phyloP scores from a whole-genome alignment of 2,329 filamentous ascomycete species.

The Fusarium torulosum region DNA sequence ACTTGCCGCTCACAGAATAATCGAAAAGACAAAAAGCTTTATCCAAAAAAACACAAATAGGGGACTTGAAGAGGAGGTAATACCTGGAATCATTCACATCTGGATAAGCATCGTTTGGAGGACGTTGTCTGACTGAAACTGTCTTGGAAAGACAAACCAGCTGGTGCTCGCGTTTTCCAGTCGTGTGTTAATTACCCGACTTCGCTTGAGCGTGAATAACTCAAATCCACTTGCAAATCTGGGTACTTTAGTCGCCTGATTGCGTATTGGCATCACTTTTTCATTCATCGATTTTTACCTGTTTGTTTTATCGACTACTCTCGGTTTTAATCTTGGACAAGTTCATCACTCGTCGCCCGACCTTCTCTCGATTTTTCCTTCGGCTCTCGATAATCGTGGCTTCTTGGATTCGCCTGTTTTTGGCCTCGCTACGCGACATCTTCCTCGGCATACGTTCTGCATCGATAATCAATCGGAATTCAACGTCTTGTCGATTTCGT shows the following conservation, averaged over 20 bases:
- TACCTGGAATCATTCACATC: slow-evolving; percentile 35
- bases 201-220: slow-evolving; percentile 45
- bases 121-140: slow-evolving; percentile 37
- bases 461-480: slow-evolving; percentile 34
- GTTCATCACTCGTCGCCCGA: slow-evolving; percentile 32
- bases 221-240: slow-evolving; percentile 22
- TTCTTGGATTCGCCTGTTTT: slow-evolving; percentile 48
- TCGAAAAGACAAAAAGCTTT: slow-evolving; percentile 42
- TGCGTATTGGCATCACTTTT: slow-evolving; percentile 35
- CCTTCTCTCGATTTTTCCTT: slow-evolving; percentile 33
- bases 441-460: slow-evolving; percentile 36
- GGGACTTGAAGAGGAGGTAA: slow-evolving; percentile 30
- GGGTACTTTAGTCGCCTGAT: slow-evolving; percentile 34
- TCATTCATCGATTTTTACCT: slow-evolving; percentile 42
- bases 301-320: slow-evolving; percentile 38
- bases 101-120: slow-evolving; percentile 41
- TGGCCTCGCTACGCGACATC: slow-evolving; percentile 31
- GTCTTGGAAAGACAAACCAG: slow-evolving; percentile 43
- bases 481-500: slow-evolving; percentile 38
- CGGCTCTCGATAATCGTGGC: slow-evolving; percentile 30
- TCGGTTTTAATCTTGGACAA: slow-evolving; percentile 44
- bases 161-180: slow-evolving; percentile 44
- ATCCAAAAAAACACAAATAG: slow-evolving; percentile 44
- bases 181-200: slow-evolving; percentile 44
- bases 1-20: slow-evolving; percentile 43